Conservation (phyloP, 2,329 filamentous ascomycete genomes). For the Orbilia ellipsospora region DNA sequence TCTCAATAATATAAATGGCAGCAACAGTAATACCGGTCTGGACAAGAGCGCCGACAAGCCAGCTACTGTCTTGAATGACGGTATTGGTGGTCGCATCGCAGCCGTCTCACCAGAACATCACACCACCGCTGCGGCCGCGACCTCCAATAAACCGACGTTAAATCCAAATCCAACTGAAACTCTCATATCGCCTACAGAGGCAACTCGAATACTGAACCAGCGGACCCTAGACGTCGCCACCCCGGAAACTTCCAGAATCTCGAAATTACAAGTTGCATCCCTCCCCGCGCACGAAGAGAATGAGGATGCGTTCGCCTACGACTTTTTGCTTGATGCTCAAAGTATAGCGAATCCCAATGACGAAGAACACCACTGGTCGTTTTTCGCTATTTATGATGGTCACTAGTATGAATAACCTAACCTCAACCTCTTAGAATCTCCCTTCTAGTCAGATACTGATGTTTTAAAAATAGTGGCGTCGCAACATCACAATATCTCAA, state of each 20-base stretch:
- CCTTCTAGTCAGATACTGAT: neutral
- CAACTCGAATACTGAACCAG: constrained; percentile 40
- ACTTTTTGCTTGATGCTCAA: constrained; percentile 26
- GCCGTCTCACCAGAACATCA: too few species aligned
- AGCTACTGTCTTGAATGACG: too few species aligned
- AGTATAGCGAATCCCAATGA: neutral
- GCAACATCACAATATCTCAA: constrained; percentile 42
- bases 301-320: constrained; percentile 45
- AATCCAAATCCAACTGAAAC: too few species aligned
- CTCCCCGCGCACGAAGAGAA: constrained; percentile 49
- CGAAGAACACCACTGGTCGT: constrained; percentile 24
- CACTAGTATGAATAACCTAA: constrained; percentile 36
- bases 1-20: neutral
- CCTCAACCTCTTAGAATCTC: neutral
- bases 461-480: constrained; percentile 24
- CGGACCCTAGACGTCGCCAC: constrained; percentile 25
- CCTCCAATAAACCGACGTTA: too few species aligned
- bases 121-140: neutral
- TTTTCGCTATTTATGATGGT: constrained; percentile 50
- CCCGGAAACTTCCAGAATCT: constrained; percentile 17
- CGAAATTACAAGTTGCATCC: constrained; percentile 39
- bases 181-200: constrained; percentile 30
- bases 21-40: too few species aligned
- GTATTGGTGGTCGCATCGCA: neutral
- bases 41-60: too few species aligned